These are phyloP conservation scores for Prinsepia uniflora DNA, from an alignment of 306 rosid genomes.

Conservation along the genomic window DNA sequence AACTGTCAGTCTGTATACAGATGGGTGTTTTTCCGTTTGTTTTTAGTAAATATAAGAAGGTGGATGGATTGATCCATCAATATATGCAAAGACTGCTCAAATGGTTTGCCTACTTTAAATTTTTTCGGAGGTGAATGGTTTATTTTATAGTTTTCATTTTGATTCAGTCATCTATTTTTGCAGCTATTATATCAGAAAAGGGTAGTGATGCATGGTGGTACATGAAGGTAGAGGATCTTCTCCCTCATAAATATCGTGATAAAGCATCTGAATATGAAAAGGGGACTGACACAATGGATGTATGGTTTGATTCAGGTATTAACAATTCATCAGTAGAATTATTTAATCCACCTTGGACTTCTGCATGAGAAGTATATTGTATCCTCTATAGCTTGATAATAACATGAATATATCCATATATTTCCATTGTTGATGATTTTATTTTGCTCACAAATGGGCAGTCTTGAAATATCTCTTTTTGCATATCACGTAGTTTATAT, in stretches of 20 bases:
- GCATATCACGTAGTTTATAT: background rate
- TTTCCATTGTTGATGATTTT: conserved; percentile 2
- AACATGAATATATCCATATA: background rate
- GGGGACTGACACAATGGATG: conserved; percentile 99
- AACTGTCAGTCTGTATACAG: background rate
- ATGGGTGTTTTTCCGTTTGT: background rate
- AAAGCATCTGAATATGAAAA: conserved; percentile 88
- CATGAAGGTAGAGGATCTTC: conserved; percentile 91
- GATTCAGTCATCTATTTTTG: conserved; percentile 27
- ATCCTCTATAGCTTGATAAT: background rate
- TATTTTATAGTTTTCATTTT: conserved; percentile 1
- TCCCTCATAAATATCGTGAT: conserved; percentile 69
- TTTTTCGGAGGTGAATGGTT: conserved; percentile 18
- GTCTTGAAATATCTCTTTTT: conserved; percentile 1
- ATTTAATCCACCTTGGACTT: background rate
- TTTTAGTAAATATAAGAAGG: background rate
- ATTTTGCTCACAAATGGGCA: background rate
- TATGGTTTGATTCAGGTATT: conserved; percentile 99
- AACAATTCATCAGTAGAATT: conserved; percentile 10
- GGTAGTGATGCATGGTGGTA: conserved; percentile 99
- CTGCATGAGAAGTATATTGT: background rate
- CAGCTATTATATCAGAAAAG: conserved; percentile 85
- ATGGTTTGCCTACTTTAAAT: conserved; percentile 21
- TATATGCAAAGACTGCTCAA: conserved; percentile 11
- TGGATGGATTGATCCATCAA: background rate